Base-by-base conservation (phyloP, 2,329 filamentous ascomycete species). In the Ophiostoma perfectum region DNA sequence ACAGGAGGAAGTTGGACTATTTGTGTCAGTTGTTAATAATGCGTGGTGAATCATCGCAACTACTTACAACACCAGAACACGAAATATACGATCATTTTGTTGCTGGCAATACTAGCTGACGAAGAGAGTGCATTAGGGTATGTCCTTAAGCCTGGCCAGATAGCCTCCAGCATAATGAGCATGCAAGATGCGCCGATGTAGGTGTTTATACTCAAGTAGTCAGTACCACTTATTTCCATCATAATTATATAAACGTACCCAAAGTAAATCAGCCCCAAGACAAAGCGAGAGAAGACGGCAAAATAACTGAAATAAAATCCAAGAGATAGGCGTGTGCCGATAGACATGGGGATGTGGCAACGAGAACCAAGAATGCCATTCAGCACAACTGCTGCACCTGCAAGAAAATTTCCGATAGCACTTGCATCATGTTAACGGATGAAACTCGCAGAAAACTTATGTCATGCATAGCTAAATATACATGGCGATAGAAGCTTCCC, bases 381-480 rank as follows among this genome's bases (percentile, higher is more conserved):
- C 47, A 52, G 14, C 8, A 16, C 47, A 52, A 52, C 12, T 18
- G 47, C 47, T 52, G 47, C 11, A 3, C 47, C 47, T 6, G 47
- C 47, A n/a, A 52, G 47, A 52, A 52, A n/a, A 52, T 52, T 52
- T 52, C n/a, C 12, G 16, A 52, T n/a, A 52, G 47, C 47, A 52
- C 47, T 52, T 5, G 42, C 27, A 27, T 27, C 27, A 27, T 27
- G 1, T 27, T 27, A 27, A 27, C 27, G 27, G 27, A 27, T 27
- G 27, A 27, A 27, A 27, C 27, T 27, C 27, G 27, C 27, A 27
- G 27, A 27, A 27, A 27, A 27, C 27, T 27, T 27, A 27, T 27
- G 27, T 27, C 27, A 27, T 27, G 27, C 27, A 45, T 45, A 12
- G 42, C 42, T 27, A 45, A 52, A 52, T n/a, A 2, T n/a, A 27